Conservation (phyloP, 2,329 filamentous ascomycete genomes). For the Stachybotrys chlorohalonatus region DNA sequence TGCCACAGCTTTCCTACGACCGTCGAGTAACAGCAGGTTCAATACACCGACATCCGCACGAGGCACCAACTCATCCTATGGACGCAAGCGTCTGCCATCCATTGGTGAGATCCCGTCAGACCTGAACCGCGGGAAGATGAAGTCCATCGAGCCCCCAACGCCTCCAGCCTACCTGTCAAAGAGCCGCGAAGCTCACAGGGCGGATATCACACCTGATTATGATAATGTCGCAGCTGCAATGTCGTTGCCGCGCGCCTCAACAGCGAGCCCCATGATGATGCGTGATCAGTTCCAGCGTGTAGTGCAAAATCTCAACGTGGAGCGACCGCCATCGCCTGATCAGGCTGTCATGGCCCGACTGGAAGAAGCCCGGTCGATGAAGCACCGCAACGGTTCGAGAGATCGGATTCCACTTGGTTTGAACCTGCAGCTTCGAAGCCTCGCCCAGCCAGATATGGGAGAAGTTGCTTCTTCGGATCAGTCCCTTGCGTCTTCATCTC, state of each 20-base stretch:
- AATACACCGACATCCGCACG: constrained; percentile 60
- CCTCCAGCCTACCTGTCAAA: constrained; percentile 16
- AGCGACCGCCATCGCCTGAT: constrained; percentile 52
- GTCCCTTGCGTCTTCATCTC: constrained; percentile 41
- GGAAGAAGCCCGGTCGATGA: constrained; percentile 40
- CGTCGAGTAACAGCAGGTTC: constrained; percentile 57
- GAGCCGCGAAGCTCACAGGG: constrained; percentile 20
- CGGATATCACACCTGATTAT: constrained; percentile 30
- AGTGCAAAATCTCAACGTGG: constrained; percentile 18
- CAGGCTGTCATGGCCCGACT: constrained; percentile 55
- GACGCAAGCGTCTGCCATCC: constrained; percentile 61
- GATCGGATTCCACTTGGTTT: constrained; percentile 69
- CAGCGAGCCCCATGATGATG: constrained; percentile 59
- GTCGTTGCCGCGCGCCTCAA: constrained; percentile 54
- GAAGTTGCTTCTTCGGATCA: constrained; percentile 49
- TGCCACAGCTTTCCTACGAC: constrained; percentile 59
- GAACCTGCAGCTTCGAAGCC: constrained; percentile 53
- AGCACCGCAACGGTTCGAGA: constrained; percentile 60
- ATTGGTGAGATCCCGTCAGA: constrained; percentile 53
- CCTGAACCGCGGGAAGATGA: constrained; percentile 19
- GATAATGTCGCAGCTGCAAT: constrained; percentile 32
- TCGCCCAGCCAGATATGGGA: constrained; percentile 39
- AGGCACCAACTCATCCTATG: constrained; percentile 48
- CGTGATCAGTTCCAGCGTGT: constrained; percentile 32
- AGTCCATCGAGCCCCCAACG: constrained; percentile 12